These are phyloP conservation scores for Austroboletus festivus DNA, from an alignment of 768 basidiomycete species.

Conservation along the genomic window DNA sequence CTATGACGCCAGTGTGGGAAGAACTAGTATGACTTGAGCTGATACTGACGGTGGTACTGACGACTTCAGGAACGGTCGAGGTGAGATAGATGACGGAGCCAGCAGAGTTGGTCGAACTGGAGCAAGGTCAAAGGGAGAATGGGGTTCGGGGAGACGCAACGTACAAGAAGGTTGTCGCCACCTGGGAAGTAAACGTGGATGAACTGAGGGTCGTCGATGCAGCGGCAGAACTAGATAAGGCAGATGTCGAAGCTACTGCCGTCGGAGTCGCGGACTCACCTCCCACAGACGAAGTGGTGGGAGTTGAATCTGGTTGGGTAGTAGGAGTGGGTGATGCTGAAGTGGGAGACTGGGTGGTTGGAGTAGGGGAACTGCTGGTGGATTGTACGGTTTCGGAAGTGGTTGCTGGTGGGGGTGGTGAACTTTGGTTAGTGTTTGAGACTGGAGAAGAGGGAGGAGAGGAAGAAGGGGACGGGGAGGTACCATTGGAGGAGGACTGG, in stretches of 20 bases:
- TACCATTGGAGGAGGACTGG: slow-evolving; percentile 13
- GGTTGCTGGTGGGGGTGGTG: slow-evolving; percentile 9
- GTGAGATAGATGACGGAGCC: slow-evolving; percentile 24
- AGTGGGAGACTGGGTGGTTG: neutral
- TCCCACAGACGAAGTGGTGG: neutral
- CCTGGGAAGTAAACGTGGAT: slow-evolving; percentile 15
- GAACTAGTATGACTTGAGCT: neutral
- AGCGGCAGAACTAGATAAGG: neutral
- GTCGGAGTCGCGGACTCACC: neutral
- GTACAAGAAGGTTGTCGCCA: slow-evolving; percentile 16
- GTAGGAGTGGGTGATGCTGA: neutral
- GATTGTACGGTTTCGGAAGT: neutral
- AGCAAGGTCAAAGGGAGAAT: neutral
- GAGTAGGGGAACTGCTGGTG: too few relatives aligned
- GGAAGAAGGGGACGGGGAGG: slow-evolving; percentile 12
- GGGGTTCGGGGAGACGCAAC: neutral
- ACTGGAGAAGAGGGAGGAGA: neutral
- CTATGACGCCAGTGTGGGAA: slow-evolving; percentile 40
- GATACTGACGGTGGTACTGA: slow-evolving; percentile 13
- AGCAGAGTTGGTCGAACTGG: slow-evolving; percentile 21
- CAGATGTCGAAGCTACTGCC: neutral
- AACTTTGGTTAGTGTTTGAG: slow-evolving; percentile 15
- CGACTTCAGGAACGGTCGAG: slow-evolving; percentile 9
- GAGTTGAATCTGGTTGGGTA: neutral
- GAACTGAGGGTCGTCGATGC: neutral